Evolutionary conservation across 2,329 filamentous ascomycete genomes (phyloP), one percentile per base, ranked within the genome.

Genomic region (Apiospora kogelbergensis): DNA sequence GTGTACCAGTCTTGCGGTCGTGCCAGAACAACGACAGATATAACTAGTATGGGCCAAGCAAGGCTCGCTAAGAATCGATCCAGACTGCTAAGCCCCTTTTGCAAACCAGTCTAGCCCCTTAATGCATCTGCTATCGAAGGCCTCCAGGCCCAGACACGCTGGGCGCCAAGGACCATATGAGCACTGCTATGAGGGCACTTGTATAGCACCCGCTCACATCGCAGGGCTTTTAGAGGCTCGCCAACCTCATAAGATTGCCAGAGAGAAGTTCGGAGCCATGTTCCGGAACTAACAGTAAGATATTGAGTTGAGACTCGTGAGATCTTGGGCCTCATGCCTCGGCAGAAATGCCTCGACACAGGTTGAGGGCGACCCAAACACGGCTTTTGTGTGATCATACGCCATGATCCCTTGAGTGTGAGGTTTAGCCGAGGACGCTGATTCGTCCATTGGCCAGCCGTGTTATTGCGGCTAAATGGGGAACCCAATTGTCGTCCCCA

Each of bases 381-480:
- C 53, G 53, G 30, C 53, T 37, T 37, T 11, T 11, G 53, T 13
- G 30, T 60, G 53, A 26, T 60, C 53, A 60, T 60, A 37, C 53
- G 48, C 68, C 67, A 60, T 60, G 48, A 11, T 33, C 20, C 17
- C 53, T 60, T 13, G 22, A 60, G 20, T 67, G 46, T 65, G 69
- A 66, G 68, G 53, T 74, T 75, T 75, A 75, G 66, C 73, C 73
- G 70, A 65, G 24, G 41, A 40, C 22, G 64, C 30, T 73, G 68
- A 73, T 74, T 73, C 46, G 72, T 46, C 66, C 10, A 37, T 46
- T 63, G 53, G 45, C 67, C 68, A 26, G 66, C 67, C 44, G 69
- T 70, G 45, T 64, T 66, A 70, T 72, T 73, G 71, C 75, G 74
- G 75, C 76, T 77, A 77, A 77, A 76, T 73, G 67, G 68, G 57